Conservation (phyloP, 225 moss, liverwort and hornwort genomes). For the Physcomitrellopsis africana region DNA sequence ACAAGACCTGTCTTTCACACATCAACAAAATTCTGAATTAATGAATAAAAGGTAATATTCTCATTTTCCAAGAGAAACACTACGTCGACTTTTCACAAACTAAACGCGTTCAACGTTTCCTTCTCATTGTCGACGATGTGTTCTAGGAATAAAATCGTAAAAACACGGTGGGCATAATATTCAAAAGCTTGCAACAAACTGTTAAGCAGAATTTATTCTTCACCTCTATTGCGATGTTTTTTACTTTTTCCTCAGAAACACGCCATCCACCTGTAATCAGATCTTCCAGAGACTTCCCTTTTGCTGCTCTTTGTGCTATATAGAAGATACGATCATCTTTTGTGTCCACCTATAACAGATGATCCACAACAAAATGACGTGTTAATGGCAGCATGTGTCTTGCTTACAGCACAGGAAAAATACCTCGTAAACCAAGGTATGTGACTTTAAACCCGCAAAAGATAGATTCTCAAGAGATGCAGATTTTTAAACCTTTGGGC, state of each 20-base stretch:
- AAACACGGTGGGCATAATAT: background rate
- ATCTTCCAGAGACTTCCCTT: conserved; percentile 74
- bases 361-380: conserved; percentile 20
- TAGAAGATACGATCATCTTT: conserved; percentile 78
- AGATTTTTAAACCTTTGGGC: background rate
- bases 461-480: background rate
- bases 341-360: conserved; percentile 62
- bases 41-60: background rate
- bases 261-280: conserved; percentile 73
- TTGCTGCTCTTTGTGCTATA: conserved; percentile 86
- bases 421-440: background rate
- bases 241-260: conserved; percentile 79
- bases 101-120: background rate
- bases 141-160: background rate
- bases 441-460: background rate
- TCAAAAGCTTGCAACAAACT: conserved; percentile 11
- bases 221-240: conserved; percentile 76
- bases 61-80: conserved; percentile 9
- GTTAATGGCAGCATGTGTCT: background rate
- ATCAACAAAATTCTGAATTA: conserved; percentile 9
- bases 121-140: background rate
- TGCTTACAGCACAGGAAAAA: background rate
- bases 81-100: conserved; percentile 4
- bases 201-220: conserved; percentile 12
- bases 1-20: conserved; percentile 56